Conservation (phyloP, 2,329 filamentous ascomycete species). For the Aspergillus versicolor region DNA sequence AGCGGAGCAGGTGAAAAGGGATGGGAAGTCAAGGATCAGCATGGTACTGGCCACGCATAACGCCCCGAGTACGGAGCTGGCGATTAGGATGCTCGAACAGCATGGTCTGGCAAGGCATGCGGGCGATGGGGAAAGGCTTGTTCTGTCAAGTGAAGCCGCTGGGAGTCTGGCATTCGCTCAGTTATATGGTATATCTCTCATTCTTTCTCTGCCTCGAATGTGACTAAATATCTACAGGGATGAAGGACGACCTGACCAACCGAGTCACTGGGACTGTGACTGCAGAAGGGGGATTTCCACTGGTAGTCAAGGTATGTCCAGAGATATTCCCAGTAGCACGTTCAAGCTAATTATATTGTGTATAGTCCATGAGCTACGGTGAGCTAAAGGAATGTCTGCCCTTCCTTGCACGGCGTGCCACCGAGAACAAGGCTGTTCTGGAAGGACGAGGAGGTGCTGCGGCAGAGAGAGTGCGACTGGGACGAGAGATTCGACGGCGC, state of each 20-base stretch:
- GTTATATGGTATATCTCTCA: not conserved
- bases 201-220: not conserved
- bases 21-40: not conserved
- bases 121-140: not conserved
- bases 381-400: not conserved
- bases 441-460: not conserved
- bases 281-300: not conserved
- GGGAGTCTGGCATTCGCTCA: not conserved
- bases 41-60: conserved; percentile 6
- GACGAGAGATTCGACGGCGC: not conserved
- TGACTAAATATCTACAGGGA: not conserved
- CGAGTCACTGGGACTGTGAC: conserved; percentile 2
- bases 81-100: not conserved
- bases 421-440: not conserved
- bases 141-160: not conserved
- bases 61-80: not conserved
- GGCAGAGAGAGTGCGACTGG: not conserved
- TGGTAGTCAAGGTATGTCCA: conserved; percentile 2
- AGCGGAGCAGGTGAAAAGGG: not conserved
- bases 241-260: conserved; percentile 12
- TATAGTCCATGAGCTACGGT: not conserved
- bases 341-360: not conserved
- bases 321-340: no score
- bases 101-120: not conserved
- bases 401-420: not conserved